These are phyloP conservation scores for Adiantum capillusveneris DNA, from an alignment of 75 land plant genomes.

Conservation along the genomic window DNA sequence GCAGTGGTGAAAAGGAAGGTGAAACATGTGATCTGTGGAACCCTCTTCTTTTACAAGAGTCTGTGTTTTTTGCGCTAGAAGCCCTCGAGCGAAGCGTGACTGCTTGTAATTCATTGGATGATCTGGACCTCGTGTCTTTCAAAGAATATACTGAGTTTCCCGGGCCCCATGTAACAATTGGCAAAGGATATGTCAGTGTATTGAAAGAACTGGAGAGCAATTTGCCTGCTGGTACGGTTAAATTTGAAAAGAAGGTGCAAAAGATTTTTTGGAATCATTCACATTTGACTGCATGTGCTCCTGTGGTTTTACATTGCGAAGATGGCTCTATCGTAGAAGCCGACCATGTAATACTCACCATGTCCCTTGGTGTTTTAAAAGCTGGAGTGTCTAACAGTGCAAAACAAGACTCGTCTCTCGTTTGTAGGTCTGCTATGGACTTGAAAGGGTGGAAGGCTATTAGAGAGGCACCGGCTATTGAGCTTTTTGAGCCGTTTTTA, in stretches of 20 bases:
- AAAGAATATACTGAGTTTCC: conserved; percentile 64
- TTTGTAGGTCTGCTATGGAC: not conserved
- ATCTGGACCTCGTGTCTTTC: conserved; percentile 48
- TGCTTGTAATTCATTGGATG: conserved; percentile 38
- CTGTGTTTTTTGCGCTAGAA: conserved; percentile 11
- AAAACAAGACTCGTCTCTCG: not conserved
- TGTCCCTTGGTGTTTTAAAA: conserved; percentile 75
- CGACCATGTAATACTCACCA: conserved; percentile 79
- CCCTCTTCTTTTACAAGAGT: conserved; percentile 16
- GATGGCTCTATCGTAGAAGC: conserved; percentile 47
- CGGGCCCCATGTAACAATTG: conserved; percentile 69
- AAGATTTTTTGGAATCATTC: conserved; percentile 45
- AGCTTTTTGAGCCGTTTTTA: conserved; percentile 49
- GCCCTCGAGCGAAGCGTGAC: conserved; percentile 20
- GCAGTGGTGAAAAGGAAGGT: too few relatives aligned
- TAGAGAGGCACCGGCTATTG: not conserved
- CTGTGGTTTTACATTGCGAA: conserved; percentile 47
- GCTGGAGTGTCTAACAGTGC: conserved; percentile 23
- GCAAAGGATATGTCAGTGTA: conserved; percentile 58
- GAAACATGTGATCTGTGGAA: not conserved
- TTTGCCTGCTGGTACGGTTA: conserved; percentile 49
- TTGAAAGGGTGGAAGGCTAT: conserved; percentile 4
- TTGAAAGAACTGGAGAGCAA: conserved; percentile 47
- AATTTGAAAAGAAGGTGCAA: conserved; percentile 42
- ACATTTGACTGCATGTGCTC: conserved; percentile 2